Percentiles rank a stretch among this genome's conserved stretches.
Evolutionary conservation across 768 basidiomycete species (phyloP).

Genomic region (Tricholoma bakamatsutake): DNA sequence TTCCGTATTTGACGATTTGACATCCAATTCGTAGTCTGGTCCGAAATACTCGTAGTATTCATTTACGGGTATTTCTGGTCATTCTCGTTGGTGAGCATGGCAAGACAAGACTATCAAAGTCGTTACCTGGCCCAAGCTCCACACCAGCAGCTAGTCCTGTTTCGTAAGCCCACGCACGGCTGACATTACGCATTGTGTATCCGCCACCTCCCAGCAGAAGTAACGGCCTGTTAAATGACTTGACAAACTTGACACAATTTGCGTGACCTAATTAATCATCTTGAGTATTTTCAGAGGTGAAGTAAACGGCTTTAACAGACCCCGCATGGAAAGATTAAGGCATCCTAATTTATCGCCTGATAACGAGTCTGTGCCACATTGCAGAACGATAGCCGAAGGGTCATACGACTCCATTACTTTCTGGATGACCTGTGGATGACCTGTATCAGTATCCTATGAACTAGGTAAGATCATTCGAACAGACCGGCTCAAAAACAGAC

Average conservation of each 20-base stretch:
- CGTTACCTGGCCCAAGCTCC: slow-evolving; percentile 74
- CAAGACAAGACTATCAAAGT: slow-evolving; percentile 7
- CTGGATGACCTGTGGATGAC: slow-evolving; percentile 64
- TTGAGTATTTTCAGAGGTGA: not conserved
- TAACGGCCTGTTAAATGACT: slow-evolving; percentile 93
- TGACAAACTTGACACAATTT: slow-evolving; percentile 95
- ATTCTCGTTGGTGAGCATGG: not conserved
- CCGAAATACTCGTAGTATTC: slow-evolving; percentile 99
- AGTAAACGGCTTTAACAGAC: slow-evolving; percentile 27
- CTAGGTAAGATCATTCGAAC: slow-evolving; percentile 18
- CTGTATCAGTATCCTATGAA: not conserved
- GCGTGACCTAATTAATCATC: slow-evolving; percentile 65
- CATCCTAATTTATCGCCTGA: slow-evolving; percentile 95
- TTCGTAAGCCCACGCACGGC: slow-evolving; percentile 96
- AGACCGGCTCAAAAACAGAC: slow-evolving; percentile 90
- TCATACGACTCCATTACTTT: slow-evolving; percentile 94
- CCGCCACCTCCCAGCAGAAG: slow-evolving; percentile 94
- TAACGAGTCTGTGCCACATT: slow-evolving; percentile 96
- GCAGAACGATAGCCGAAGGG: slow-evolving; percentile 92
- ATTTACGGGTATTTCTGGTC: slow-evolving; percentile 84
- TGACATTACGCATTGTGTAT: slow-evolving; percentile 97
- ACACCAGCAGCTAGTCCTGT: slow-evolving; percentile 98
- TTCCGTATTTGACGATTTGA: slow-evolving; percentile 90
- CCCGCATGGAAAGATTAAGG: slow-evolving; percentile 94
- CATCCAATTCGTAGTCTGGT: slow-evolving; percentile 93